Base-by-base conservation (phyloP, 768 basidiomycete genomes). In the Brasilioporus rufonigricans region DNA sequence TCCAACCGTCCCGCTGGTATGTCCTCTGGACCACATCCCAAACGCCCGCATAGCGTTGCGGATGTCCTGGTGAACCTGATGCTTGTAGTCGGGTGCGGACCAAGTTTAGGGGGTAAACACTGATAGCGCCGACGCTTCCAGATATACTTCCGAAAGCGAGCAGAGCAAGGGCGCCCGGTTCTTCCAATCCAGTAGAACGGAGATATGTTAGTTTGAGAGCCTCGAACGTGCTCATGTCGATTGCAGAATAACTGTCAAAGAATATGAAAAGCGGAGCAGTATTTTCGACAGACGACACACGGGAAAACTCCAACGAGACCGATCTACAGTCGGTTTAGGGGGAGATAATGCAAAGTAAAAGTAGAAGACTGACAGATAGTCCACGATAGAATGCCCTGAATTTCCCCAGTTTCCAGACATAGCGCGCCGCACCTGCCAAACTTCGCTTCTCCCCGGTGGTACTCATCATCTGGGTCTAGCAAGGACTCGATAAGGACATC, bases 201-300 rank as follows among this genome's bases (percentile, higher is more conserved):
- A 89, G 75, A 70, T 98, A 98, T 2, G 89, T 86, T 41, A 94
- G 76, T 70, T 98, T 98, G 53, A 99, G 83, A 2, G 93, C 92
- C 74, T 98, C 96, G 56, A 97, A 98, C 4, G 95, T 95, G 63
- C 87, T 90, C 91, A 93, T 96, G 71, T 99, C 96, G 59, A 98
- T 99, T 5, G 96, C 96, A 14, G 91, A 88, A 68, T 91, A 91
- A 54, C 87, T 89, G 67, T 47, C 52, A 35, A 43, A 38, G 33
- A 16, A 45, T 36, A 24, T 58, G 33, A 53, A 53, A 58, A 47
- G 46, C 18, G 16, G 44, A 21, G n/a, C 50, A 11, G 44, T 32
- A 45, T 26, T 10, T 24, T 19, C 26, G 43, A 49, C 8, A 19
- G 27, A 32, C 5, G n/a, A 58, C 87, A 41, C 72, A 90, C 87